Conservation (phyloP, 192 early-diverging fungal species). For the Funneliformis mosseae region DNA sequence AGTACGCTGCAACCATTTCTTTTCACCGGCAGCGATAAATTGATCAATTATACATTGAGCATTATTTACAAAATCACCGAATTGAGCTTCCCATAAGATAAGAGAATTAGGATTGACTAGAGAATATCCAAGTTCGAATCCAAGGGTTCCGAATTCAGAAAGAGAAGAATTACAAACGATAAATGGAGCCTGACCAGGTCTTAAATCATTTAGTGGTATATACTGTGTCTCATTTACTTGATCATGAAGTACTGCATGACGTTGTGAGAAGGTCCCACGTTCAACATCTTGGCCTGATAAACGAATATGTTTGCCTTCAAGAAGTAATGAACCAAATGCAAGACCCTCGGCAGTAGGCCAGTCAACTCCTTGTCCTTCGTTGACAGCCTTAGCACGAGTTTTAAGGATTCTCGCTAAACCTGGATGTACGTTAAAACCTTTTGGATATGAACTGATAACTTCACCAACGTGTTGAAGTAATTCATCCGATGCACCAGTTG, state of each 20-base stretch:
- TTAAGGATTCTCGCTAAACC: slow-evolving; percentile 87
- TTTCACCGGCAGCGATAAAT: slow-evolving; percentile 93
- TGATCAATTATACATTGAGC: slow-evolving; percentile 99
- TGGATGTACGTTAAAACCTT: slow-evolving; percentile 83
- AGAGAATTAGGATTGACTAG: slow-evolving; percentile 92
- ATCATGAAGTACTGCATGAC: slow-evolving; percentile 96
- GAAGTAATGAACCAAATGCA: slow-evolving; percentile 88
- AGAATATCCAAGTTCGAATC: slow-evolving; percentile 97
- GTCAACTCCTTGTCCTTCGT: slow-evolving; percentile 78
- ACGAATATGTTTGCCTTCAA: slow-evolving; percentile 91
- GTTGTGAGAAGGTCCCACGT: slow-evolving; percentile 99
- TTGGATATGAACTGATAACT: slow-evolving; percentile 78
- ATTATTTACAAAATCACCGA: slow-evolving; percentile 97
- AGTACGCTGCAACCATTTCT: slow-evolving; percentile 88
- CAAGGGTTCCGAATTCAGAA: slow-evolving; percentile 93
- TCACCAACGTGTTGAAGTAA: slow-evolving; percentile 82
- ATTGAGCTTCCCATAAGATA: slow-evolving; percentile 98
- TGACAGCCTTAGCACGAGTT: slow-evolving; percentile 78
- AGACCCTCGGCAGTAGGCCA: slow-evolving; percentile 95
- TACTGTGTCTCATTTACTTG: slow-evolving; percentile 85
- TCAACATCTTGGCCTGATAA: slow-evolving; percentile 97
- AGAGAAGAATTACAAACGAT: slow-evolving; percentile 93
- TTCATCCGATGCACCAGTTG: slow-evolving; percentile 72
- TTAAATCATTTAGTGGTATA: slow-evolving; percentile 85
- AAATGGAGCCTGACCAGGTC: slow-evolving; percentile 84